Base-by-base conservation (phyloP, 306 rosid genomes). In the Corylus avellana region DNA sequence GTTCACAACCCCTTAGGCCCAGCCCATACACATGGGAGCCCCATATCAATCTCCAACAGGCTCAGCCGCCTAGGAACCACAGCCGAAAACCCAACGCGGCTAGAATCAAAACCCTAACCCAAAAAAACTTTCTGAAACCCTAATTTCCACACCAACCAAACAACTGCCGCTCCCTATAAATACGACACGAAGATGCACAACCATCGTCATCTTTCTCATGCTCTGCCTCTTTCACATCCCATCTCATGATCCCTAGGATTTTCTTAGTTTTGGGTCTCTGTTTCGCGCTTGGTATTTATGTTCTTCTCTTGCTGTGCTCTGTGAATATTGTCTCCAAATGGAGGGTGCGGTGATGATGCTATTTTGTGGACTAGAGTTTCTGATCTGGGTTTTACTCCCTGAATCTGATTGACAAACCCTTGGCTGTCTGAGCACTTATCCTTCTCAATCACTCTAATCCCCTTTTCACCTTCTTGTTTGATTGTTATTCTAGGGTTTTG, bases 351-450 rank as follows among this genome's bases (percentile, higher is more conserved):
- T 87, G 97, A 92, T 78, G 98, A 92, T 22, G 54, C 90, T 25
- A 80, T 78, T 85, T 64, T 68, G 82, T 91, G 97, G 97, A 91
- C 95, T 92, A 90, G 94, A 95, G 97, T 95, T 87, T 95, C 94
- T 92, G 97, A 95, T 92, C 82, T 86, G 93, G 95, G 90, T 25
- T 27, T 61, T 48, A 68, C 56, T 32, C 92, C 75, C 90, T 54
- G 87, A 64, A 92, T 48, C 57, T 93, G 98, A 91, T 89, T 93
- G 80, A 22, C 35, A 86, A 86, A 83, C 98, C 97, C 96, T 93
- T 92, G 99, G 98, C 97, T 95, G 97, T 95, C 98, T 88, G 96
- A 93, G 99, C 98, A 87, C 94, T 61, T 55, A 39, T 5, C 25
- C 1, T 7, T 32, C 8, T 0, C 16, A 32, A 42, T 27, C 49